Evolutionary conservation across 768 basidiomycete species (phyloP).

Genomic region (Hydnomerulius pinastri): DNA sequence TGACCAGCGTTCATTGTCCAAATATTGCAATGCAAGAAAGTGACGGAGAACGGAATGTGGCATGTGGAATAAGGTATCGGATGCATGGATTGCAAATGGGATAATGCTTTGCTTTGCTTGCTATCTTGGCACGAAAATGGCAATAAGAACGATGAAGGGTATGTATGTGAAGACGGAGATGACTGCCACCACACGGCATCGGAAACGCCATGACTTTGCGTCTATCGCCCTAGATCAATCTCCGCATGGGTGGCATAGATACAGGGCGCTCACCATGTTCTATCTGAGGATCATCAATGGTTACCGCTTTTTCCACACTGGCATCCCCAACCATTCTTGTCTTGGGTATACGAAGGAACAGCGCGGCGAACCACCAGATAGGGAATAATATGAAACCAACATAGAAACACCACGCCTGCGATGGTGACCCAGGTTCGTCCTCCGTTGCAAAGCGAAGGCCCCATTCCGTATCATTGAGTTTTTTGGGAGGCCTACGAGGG

Average conservation of each 20-base stretch:
- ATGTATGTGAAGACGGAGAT: constrained; percentile 75
- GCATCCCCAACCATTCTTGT: constrained; percentile 63
- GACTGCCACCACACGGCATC: constrained; percentile 72
- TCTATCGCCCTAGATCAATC: constrained; percentile 42
- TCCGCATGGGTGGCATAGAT: not conserved
- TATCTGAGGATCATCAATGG: constrained; percentile 78
- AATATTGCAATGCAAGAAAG: constrained; percentile 27
- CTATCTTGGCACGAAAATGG: constrained; percentile 54
- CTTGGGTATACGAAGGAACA: constrained; percentile 51
- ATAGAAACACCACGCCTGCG: constrained; percentile 81
- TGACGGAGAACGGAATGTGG: constrained; percentile 9
- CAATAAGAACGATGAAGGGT: constrained; percentile 75
- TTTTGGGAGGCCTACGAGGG: constrained; percentile 63
- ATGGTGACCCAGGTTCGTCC: constrained; percentile 50
- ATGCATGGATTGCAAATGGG: constrained; percentile 11
- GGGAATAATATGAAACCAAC: constrained; percentile 63
- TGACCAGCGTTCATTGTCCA: constrained; percentile 18
- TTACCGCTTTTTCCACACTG: constrained; percentile 64
- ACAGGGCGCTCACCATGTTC: constrained; percentile 59
- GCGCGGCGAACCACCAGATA: constrained; percentile 67
- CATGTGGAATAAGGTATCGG: not conserved
- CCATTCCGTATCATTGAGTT: constrained; percentile 62
- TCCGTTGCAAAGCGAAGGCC: constrained; percentile 54
- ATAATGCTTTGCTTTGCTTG: constrained; percentile 14
- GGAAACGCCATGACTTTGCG: constrained; percentile 69